Evolutionary conservation across 1,284 basidiomycete genomes (phyloP), one percentile per base, ranked within the genome.

Genomic region (Peniophora sp.): DNA sequence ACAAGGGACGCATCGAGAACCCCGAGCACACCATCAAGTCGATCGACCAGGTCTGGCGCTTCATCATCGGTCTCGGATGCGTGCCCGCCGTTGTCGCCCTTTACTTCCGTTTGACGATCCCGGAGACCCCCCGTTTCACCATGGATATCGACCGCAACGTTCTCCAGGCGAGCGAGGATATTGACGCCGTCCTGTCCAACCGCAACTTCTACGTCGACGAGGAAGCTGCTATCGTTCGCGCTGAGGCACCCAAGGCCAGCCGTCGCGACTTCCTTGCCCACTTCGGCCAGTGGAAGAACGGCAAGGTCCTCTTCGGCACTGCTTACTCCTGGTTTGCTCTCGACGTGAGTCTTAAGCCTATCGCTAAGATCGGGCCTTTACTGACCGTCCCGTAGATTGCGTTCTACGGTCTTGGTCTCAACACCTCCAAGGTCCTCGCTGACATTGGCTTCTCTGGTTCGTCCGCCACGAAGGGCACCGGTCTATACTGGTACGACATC

Each of bases 111-210:
- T 74, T 89, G 15, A 86, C 83, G 20, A 85, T 88, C 55, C 84
- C 85, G 5, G 85, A 88, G 64, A 87, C 85, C 0, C 81, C 89
- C 35, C 87, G 90, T 58, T 95, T 88, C 76, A 93, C 89, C 53
- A 89, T 93, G 83, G 90, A 92, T 69, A 80, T 93, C 58, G 88
- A 92, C 69, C 82, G 88, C 54, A 89, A 92, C 68, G 76, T 92
- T 55, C 72, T 79, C 59, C 83, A 86, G 61, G 88, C 88, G 10
- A 61, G 79, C 12, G 68, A 75, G 49, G 86, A 90, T 62, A 84
- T 86, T 56, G 71, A 78, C 54, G 75, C 76, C 36, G 82, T 88
- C 60, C 66, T 91, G 49, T 70, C 74, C 41, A 73, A 70, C n/a
- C 73, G 73, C n/a, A 66, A 64, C 6, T 79, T 71, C 64, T 66